Evolutionary conservation across 805 yeast species (phyloP).

Genomic region (Kodamaea kaohsiungensis): DNA sequence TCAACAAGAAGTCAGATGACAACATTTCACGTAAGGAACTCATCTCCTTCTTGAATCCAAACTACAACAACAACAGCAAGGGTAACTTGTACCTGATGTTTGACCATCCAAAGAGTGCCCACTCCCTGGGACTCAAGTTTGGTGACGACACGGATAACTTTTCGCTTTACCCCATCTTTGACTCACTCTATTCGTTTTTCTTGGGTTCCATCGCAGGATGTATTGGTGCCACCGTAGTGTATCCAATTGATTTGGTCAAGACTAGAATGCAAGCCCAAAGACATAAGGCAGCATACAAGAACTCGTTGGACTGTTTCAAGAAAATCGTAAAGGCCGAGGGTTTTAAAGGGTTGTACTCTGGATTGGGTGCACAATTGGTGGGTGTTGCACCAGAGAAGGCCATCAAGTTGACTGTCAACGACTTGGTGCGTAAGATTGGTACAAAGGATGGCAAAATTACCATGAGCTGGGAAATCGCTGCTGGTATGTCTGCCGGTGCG

Average conservation of each 20-base stretch:
- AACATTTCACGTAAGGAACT: conserved; percentile 43
- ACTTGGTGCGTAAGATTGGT: conserved; percentile 74
- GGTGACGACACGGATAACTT: conserved; percentile 37
- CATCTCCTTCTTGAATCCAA: conserved; percentile 59
- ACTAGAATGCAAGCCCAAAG: conserved; percentile 98
- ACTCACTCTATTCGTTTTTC: conserved; percentile 81
- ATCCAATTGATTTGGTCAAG: conserved; percentile 94
- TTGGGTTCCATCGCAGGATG: conserved; percentile 97
- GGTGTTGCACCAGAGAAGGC: conserved; percentile 99
- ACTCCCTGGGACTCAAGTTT: conserved; percentile 18
- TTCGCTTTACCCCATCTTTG: conserved; percentile 51
- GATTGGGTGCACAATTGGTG: conserved; percentile 88
- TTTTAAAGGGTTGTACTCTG: conserved; percentile 82
- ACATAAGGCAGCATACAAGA: conserved; percentile 65
- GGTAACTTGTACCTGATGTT: conserved; percentile 37
- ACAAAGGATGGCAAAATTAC: conserved; percentile 47
- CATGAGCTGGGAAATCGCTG: conserved; percentile 68
- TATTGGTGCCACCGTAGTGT: conserved; percentile 96
- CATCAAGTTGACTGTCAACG: conserved; percentile 92
- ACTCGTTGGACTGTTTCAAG: conserved; percentile 81
- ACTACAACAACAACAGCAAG: conserved; percentile 35
- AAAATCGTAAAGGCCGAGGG: conserved; percentile 82
- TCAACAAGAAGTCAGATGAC: conserved; percentile 36
- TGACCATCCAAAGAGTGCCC: conserved; percentile 44
- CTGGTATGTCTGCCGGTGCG: conserved; percentile 95